Percentiles rank a stretch among this genome's conserved stretches.
phyloP scores from a whole-genome alignment of 768 basidiomycete genomes.

The Hericium erinaceus region DNA sequence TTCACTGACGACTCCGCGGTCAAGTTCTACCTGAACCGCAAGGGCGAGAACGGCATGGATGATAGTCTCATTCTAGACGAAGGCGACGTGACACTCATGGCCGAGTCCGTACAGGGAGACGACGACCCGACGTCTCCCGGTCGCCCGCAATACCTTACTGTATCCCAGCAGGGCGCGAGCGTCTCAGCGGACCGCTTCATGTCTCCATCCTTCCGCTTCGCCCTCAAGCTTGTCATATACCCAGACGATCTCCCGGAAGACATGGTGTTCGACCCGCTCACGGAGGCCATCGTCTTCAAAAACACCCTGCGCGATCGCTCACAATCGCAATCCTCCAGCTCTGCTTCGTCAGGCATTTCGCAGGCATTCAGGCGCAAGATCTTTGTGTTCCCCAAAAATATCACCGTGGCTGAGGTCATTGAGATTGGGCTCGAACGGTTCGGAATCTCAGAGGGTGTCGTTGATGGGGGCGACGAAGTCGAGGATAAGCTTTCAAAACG shows the following conservation, averaged over 20 bases:
- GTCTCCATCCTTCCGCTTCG: slow-evolving; percentile 78
- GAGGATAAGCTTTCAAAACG: slow-evolving; percentile 87
- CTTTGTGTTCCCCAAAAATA: slow-evolving; percentile 88
- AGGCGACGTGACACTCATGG: slow-evolving; percentile 32
- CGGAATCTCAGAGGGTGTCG: slow-evolving; percentile 94
- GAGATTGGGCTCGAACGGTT: slow-evolving; percentile 89
- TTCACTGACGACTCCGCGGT: slow-evolving; percentile 95
- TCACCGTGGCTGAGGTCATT: slow-evolving; percentile 93
- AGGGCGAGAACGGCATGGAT: slow-evolving; percentile 26
- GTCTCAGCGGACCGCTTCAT: slow-evolving; percentile 67
- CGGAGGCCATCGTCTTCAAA: slow-evolving; percentile 91
- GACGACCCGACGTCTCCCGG: slow-evolving; percentile 18
- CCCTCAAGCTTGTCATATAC: slow-evolving; percentile 79
- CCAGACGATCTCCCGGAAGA: slow-evolving; percentile 89
- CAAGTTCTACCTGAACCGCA: slow-evolving; percentile 89
- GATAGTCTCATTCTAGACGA: slow-evolving; percentile 32
- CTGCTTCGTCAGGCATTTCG: slow-evolving; percentile 44
- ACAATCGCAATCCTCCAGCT: slow-evolving; percentile 29
- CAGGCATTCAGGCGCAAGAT: slow-evolving; percentile 65
- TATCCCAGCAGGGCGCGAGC: slow-evolving; percentile 27
- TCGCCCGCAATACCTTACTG: slow-evolving; percentile 35
- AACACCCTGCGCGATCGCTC: slow-evolving; percentile 53
- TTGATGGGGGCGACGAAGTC: slow-evolving; percentile 96
- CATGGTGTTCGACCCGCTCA: slow-evolving; percentile 87
- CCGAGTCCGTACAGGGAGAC: slow-evolving; percentile 26